Conservation (phyloP, 371 early-diverging fungal genomes). For the Umbelopsis sp. region DNA sequence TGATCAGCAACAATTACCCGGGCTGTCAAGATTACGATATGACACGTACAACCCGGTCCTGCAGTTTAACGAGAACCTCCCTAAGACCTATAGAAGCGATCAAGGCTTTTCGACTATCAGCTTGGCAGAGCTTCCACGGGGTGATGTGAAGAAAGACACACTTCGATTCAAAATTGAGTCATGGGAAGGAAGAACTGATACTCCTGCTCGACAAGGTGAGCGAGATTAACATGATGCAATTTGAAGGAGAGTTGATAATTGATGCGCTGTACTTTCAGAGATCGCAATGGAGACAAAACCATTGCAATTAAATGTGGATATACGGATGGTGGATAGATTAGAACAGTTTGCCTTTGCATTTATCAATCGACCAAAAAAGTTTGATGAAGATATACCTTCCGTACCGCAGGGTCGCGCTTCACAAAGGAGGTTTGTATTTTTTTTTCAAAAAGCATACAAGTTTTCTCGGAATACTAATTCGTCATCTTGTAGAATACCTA, state of each 20-base stretch:
- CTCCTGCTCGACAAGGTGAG: conserved; percentile 16
- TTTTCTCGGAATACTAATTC: no score
- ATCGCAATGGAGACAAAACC: conserved; percentile 54
- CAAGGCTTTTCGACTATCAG: conserved; percentile 29
- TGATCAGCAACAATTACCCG: background rate
- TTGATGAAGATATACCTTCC: conserved; percentile 4
- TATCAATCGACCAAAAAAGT: conserved; percentile 21
- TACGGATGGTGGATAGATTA: conserved; percentile 49
- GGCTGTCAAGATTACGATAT: conserved; percentile 26
- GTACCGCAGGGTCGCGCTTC: background rate
- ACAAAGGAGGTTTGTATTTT: background rate
- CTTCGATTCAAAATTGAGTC: background rate
- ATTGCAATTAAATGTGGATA: conserved; percentile 52
- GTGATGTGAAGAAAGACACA: background rate
- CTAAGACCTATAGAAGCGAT: background rate
- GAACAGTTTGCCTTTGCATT: conserved; percentile 49
- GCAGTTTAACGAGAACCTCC: conserved; percentile 32
- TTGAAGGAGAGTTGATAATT: background rate
- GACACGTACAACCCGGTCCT: conserved; percentile 37
- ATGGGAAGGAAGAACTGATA: conserved; percentile 23
- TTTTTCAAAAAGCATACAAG: no score
- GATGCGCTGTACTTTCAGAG: conserved; percentile 27
- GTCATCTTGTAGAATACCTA: background rate
- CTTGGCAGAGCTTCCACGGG: background rate
- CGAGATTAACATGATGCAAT: background rate